Evolutionary conservation across 2,329 filamentous ascomycete genomes (phyloP).

Genomic region (Colletotrichum somersetense): DNA sequence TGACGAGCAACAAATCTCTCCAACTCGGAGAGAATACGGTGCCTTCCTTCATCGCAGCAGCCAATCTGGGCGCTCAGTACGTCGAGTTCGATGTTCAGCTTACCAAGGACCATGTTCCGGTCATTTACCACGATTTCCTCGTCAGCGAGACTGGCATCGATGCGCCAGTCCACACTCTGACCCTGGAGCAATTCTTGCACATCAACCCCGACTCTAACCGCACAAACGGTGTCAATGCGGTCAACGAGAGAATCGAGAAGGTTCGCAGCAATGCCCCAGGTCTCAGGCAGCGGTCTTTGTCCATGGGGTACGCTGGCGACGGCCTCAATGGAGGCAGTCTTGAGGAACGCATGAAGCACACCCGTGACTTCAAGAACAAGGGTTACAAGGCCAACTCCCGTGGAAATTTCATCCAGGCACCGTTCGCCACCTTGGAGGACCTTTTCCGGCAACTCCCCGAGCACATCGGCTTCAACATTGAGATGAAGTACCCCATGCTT

Average conservation of each 20-base stretch:
- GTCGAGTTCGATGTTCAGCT: conserved; percentile 91
- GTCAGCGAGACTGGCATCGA: conserved; percentile 98
- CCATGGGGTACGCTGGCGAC: conserved; percentile 64
- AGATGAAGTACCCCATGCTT: conserved; percentile 99
- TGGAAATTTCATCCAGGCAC: conserved; percentile 94
- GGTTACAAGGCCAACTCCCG: conserved; percentile 97
- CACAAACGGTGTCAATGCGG: conserved; percentile 43
- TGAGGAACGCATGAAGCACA: conserved; percentile 95
- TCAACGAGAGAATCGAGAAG: conserved; percentile 48
- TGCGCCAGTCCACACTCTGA: conserved; percentile 94
- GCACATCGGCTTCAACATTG: conserved; percentile 94
- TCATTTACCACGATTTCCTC: conserved; percentile 98
- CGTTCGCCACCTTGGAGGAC: conserved; percentile 94
- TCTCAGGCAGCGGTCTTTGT: conserved; percentile 64
- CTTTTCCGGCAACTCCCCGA: conserved; percentile 88
- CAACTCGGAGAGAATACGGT: conserved; percentile 98
- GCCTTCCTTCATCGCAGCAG: conserved; percentile 94
- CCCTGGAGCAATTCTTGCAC: conserved; percentile 94
- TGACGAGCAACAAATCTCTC: conserved; percentile 83
- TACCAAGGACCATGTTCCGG: conserved; percentile 98
- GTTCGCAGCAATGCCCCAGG: conserved; percentile 49
- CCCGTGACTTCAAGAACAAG: conserved; percentile 91
- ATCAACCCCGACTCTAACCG: conserved; percentile 71
- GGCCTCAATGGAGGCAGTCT: conserved; percentile 53
- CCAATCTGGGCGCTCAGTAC: conserved; percentile 86